Base-by-base conservation (phyloP, 2,329 filamentous ascomycete genomes). In the Basipetospora sp. region DNA sequence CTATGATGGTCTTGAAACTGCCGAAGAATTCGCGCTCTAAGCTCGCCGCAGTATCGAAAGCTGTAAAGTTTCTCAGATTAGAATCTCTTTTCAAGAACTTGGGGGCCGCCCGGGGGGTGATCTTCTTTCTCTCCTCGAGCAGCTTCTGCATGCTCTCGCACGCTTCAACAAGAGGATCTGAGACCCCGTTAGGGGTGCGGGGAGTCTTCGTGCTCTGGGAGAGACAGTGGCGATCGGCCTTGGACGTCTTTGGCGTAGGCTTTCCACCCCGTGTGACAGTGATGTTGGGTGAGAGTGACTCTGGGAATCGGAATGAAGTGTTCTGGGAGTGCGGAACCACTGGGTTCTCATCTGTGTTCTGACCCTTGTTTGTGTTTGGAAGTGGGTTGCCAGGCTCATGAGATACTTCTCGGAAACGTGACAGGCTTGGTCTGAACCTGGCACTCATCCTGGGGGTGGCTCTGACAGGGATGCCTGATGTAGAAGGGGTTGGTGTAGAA, bases 41-140 rank as follows among this genome's bases (percentile, higher is more conserved):
- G 22, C 79, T 75, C 43, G 73, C 73, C 48, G 86, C 78, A 46
- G 86, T 75, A 54, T 94, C 85, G 70, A 80, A 88, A 50, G 71
- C 80, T 83, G 70, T 45, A 58, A 64, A 72, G 25, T 54, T 57
- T 48, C 63, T 67, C 46, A 71, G 60, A 68, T 83, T 79, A 76
- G 86, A 84, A 65, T 75, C 59, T 60, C 72, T 77, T 44, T 69
- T 76, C 50, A 85, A 63, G 63, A 66, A 83, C 2, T 51, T 49
- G 11, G 53, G 26, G n/a, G 38, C 38, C 28, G 38, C 32, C 13
- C 15, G 19, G 13, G 42, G 33, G 20, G 16, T 22, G 11, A 27
- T 41, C 20, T 36, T 27, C 18, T 36, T n/a, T n/a, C n/a, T 38
- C 14, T 31, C 55, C 36, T 57, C 50, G 35, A 43, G 32, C 16